Evolutionary conservation across 2,329 filamentous ascomycete genomes (phyloP).

Genomic region (Pestalotiopsis sp.): DNA sequence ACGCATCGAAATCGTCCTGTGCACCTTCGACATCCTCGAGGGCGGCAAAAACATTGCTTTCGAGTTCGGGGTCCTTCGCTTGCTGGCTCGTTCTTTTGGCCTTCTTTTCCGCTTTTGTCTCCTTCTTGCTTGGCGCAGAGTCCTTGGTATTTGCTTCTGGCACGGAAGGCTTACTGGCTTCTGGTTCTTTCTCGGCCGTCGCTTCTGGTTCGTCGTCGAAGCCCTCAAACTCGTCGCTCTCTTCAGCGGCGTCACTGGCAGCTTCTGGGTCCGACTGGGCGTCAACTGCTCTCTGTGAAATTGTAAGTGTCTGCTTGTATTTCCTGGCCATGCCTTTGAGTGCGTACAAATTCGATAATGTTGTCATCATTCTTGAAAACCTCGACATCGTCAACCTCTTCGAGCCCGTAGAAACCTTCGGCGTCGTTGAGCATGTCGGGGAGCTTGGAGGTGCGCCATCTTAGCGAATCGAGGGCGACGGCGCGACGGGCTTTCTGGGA

Average conservation of each 20-base stretch:
- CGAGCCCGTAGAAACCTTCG: constrained; percentile 90
- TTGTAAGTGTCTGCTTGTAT: constrained; percentile 18
- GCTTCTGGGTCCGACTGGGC: constrained; percentile 20
- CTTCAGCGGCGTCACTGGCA: constrained; percentile 45
- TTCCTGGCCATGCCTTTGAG: neutral
- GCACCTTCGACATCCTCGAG: constrained; percentile 56
- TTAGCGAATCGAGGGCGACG: constrained; percentile 35
- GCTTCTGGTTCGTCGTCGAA: constrained; percentile 56
- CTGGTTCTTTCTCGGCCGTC: constrained; percentile 26
- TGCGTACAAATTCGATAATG: constrained; percentile 57
- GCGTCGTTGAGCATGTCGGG: constrained; percentile 83
- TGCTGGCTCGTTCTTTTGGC: constrained; percentile 34
- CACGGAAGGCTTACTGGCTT: constrained; percentile 23
- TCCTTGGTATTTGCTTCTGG: constrained; percentile 27
- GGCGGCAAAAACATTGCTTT: constrained; percentile 55
- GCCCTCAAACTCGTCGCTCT: constrained; percentile 68
- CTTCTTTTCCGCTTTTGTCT: constrained; percentile 26
- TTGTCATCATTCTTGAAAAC: constrained; percentile 68
- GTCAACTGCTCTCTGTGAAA: constrained; percentile 25
- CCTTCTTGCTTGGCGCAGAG: constrained; percentile 32
- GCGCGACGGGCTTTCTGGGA: constrained; percentile 33
- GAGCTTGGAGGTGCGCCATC: constrained; percentile 63
- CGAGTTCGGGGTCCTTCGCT: constrained; percentile 42
- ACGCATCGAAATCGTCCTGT: constrained; percentile 69
- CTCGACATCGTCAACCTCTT: constrained; percentile 90